Percentiles rank a stretch among this genome's conserved stretches.
phyloP scores from a whole-genome alignment of 2,329 filamentous ascomycete species.

The Apiospora arundinis region DNA sequence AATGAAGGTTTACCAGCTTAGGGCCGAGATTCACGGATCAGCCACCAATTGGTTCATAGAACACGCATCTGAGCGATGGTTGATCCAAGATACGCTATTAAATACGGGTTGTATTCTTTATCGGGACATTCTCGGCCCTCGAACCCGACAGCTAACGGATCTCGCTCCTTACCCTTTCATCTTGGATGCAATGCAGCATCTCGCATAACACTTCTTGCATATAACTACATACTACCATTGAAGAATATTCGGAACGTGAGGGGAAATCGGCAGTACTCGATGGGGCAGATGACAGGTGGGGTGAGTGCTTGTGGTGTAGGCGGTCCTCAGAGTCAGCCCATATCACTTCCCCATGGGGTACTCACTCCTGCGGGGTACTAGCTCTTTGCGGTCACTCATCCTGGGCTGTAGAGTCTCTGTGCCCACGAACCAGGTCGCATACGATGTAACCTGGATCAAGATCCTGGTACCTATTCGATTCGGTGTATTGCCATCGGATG shows the following conservation, averaged over 20 bases:
- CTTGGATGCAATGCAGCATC: not conserved
- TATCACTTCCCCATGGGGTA: conserved; percentile 13
- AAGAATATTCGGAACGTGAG: not conserved
- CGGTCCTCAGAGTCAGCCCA: not conserved
- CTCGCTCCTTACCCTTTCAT: not conserved
- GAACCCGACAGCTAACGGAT: not conserved
- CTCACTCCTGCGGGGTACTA: not conserved
- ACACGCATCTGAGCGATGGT: too few species aligned
- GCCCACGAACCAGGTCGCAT: not conserved
- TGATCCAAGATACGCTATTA: too few species aligned
- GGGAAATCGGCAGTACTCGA: not conserved
- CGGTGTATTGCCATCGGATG: not conserved
- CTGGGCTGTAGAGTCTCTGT: not conserved
- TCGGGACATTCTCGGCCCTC: not conserved
- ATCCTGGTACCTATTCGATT: not conserved
- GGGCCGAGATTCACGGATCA: too few species aligned
- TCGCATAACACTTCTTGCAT: not conserved
- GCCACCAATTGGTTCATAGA: too few species aligned
- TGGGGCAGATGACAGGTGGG: not conserved
- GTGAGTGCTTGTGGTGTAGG: not conserved
- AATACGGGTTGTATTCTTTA: not conserved
- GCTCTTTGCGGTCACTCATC: not conserved
- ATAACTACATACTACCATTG: too few species aligned
- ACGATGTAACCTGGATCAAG: not conserved
- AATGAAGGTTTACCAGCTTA: too few species aligned